Percentiles rank a stretch among this genome's conserved stretches.
Conservation (phyloP, 192 early-diverging fungal genomes). For the Podila epigama region DNA sequence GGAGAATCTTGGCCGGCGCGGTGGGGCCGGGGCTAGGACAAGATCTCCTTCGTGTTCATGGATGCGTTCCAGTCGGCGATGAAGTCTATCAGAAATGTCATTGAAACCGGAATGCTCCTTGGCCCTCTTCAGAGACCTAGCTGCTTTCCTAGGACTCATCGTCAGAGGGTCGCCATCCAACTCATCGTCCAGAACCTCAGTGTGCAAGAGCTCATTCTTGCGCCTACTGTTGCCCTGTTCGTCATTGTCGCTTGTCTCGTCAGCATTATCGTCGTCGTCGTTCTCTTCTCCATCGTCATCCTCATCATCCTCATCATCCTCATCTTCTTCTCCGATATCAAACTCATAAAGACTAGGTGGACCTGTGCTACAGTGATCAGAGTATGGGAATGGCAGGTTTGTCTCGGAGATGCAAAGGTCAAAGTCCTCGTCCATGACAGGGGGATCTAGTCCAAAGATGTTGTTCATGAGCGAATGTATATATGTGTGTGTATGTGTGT, state of each 20-base stretch:
- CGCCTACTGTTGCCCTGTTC: not conserved
- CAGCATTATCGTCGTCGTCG: slow-evolving; percentile 1
- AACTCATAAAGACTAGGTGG: slow-evolving; percentile 45
- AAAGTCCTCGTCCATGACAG: slow-evolving; percentile 47
- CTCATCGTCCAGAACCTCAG: not conserved
- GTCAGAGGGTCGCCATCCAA: slow-evolving; percentile 2
- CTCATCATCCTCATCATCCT: slow-evolving; percentile 10
- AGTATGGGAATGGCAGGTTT: slow-evolving; percentile 46
- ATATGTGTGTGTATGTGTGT: not conserved
- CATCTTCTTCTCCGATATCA: slow-evolving; percentile 10
- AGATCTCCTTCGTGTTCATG: not conserved
- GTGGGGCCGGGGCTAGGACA: not conserved
- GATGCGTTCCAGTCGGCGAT: slow-evolving; percentile 19
- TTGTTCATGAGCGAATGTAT: slow-evolving; percentile 12
- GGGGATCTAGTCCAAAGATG: slow-evolving; percentile 9
- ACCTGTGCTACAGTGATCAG: slow-evolving; percentile 47
- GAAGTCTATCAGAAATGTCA: slow-evolving; percentile 26
- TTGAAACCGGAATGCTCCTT: not conserved
- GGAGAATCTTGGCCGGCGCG: slow-evolving; percentile 2
- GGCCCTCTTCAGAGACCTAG: not conserved
- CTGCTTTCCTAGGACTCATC: no score
- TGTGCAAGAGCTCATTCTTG: not conserved
- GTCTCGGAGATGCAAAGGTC: slow-evolving; percentile 48
- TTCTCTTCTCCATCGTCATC: not conserved
- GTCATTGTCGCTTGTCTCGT: not conserved